These are phyloP conservation scores for Solanum hybrid DNA, from an alignment of 305 asterid genomes.

Conservation along the genomic window DNA sequence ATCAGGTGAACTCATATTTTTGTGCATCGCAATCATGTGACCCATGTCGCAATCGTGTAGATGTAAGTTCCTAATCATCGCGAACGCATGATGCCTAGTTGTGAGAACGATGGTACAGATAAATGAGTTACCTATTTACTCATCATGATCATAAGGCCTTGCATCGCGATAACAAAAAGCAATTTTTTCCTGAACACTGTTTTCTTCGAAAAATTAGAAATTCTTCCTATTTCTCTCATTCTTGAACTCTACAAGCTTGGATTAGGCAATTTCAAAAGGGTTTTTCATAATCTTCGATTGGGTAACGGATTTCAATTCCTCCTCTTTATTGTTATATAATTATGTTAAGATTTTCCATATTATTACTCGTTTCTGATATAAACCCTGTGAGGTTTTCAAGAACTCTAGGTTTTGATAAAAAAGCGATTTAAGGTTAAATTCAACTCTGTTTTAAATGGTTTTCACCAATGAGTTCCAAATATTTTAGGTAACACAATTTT, in stretches of 20 bases:
- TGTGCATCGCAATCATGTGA: background rate
- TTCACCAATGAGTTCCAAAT: background rate
- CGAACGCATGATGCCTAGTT: background rate
- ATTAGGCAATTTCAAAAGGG: background rate
- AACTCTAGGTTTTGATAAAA: background rate
- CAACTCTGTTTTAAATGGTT: background rate
- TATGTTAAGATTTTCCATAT: background rate
- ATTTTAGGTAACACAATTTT: background rate
- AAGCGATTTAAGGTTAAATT: background rate
- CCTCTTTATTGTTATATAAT: background rate
- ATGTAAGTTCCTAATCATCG: background rate
- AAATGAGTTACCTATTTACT: background rate
- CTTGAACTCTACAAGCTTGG: background rate
- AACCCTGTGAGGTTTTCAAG: background rate
- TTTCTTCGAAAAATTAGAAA: background rate
- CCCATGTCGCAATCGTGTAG: background rate
- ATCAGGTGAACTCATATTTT: background rate
- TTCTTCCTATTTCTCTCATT: background rate
- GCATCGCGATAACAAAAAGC: background rate
- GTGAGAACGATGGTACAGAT: fast-evolving
- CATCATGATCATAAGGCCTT: background rate
- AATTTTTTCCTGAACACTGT: too few species aligned
- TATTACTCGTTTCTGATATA: too few species aligned
- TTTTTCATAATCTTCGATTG: background rate
- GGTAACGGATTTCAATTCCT: background rate